Conservation (phyloP, 2,329 filamentous ascomycete genomes). For the Setomelanomma holmii region DNA sequence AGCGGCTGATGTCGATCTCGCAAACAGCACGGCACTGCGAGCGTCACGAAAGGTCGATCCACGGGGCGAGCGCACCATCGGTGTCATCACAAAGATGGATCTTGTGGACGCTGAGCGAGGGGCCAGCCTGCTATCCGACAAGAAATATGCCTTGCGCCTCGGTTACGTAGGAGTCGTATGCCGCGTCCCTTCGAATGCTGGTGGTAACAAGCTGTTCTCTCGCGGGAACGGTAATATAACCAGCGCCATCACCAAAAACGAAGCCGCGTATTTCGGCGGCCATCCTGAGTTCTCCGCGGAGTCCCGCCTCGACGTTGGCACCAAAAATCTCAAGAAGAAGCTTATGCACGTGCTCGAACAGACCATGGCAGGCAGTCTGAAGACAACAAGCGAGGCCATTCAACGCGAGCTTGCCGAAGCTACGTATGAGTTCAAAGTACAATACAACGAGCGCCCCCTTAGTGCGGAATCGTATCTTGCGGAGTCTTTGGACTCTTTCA, state of each 20-base stretch:
- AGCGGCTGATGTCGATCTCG: slow-evolving; percentile 94
- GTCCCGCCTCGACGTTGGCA: slow-evolving; percentile 78
- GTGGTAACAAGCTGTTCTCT: slow-evolving; percentile 76
- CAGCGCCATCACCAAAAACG: slow-evolving; percentile 83
- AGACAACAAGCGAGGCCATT: slow-evolving; percentile 89
- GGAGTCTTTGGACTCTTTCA: slow-evolving; percentile 93
- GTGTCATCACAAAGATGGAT: slow-evolving; percentile 99
- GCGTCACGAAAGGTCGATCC: slow-evolving; percentile 93
- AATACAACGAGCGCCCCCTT: slow-evolving; percentile 95
- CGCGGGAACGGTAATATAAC: slow-evolving; percentile 81
- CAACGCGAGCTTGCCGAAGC: slow-evolving; percentile 95
- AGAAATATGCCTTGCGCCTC: slow-evolving; percentile 91
- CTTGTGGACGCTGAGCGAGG: slow-evolving; percentile 86
- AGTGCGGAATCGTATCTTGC: slow-evolving; percentile 97
- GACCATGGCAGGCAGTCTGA: slow-evolving; percentile 92
- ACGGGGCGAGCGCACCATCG: slow-evolving; percentile 92
- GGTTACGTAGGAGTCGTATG: slow-evolving; percentile 97
- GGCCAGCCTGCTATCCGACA: slow-evolving; percentile 79
- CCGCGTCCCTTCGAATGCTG: slow-evolving; percentile 70
- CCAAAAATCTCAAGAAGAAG: slow-evolving; percentile 87
- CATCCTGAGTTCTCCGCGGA: slow-evolving; percentile 84
- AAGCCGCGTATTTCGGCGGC: slow-evolving; percentile 83
- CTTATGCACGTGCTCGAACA: slow-evolving; percentile 96
- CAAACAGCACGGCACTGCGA: slow-evolving; percentile 90
- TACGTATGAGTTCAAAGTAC: slow-evolving; percentile 98